Base-by-base conservation (phyloP, 1,284 basidiomycete genomes). In the Cutaneotrichosporon sp. region DNA sequence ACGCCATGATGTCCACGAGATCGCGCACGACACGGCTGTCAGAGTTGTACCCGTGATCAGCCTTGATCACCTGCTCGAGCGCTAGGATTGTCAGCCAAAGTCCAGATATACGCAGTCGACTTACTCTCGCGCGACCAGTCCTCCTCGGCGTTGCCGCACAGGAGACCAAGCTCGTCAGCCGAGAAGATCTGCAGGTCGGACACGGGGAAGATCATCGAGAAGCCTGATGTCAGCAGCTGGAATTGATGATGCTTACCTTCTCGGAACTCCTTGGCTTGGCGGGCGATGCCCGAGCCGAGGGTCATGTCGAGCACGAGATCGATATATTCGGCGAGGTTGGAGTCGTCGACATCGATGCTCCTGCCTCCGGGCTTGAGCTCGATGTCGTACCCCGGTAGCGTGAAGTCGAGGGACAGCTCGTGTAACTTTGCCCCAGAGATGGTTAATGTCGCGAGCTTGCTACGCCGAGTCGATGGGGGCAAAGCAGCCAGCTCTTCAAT, bases 1-100 rank as follows among this genome's bases (percentile, higher is more conserved):
- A 80, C 1, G 88, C 79, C 84, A 99, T 89, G 63, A 93, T 82
- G 52, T 87, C 86, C 32, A 97, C 77, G 55, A 99, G 80, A 67
- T 92, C 85, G 39, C 85, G 84, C 61, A 98, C 92, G 1, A 91
- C 84, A 26, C 84, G 83, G 68, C 90, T 94, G 71, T 97, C 94
- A 19, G 88, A 84, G 61, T 93, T 93, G 79, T 94, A 97, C 10
- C 96, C 96, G 71, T 99, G 96, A 68, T 99, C 96, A 10, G 96
- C 94, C 75, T 97, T 97, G 75, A 97, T 76, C 5, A 87, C 83
- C 67, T 92, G 89, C 49, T 82, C 84, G 39, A 98, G 79, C n/a
- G 91, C 93, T 88, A 61, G 38, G n/a, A n/a, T 7, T 12, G 42
- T 45, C 25, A 47, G 46, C 34, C 22, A 17, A 25, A 9, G 6